A percentile compares a stretch with the other conserved stretches of the same genome.
These are phyloP conservation scores for Linnemannia exigua DNA, from an alignment of 192 early-diverging fungal genomes.

Conservation along the genomic window DNA sequence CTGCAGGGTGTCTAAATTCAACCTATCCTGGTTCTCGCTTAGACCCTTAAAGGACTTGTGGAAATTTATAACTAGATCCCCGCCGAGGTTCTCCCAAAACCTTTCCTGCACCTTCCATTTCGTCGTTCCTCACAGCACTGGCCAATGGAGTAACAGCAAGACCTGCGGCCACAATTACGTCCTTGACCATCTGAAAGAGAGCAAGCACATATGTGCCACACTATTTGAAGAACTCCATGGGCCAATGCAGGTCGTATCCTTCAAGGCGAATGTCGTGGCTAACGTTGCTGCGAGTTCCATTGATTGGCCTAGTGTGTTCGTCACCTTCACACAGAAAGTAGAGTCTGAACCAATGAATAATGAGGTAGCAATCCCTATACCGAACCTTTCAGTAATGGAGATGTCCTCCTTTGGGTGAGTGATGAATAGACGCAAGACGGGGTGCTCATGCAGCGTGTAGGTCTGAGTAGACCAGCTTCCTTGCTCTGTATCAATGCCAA, in stretches of 20 bases:
- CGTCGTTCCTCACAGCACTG: not conserved
- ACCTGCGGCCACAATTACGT: slow-evolving; percentile 6
- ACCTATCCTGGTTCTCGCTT: not conserved
- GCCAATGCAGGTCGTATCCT: slow-evolving; percentile 24
- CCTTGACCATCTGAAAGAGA: slow-evolving; percentile 25
- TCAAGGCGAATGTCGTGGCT: slow-evolving; percentile 18
- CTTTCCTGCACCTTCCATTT: not conserved
- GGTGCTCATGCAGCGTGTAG: slow-evolving; percentile 23
- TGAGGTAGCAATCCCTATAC: not conserved
- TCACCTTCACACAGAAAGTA: slow-evolving; percentile 39
- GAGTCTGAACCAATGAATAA: slow-evolving; percentile 13
- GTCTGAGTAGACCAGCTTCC: not conserved
- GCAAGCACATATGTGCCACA: slow-evolving; percentile 25
- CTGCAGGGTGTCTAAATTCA: not conserved
- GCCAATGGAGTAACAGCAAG: slow-evolving; percentile 8
- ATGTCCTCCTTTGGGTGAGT: not conserved
- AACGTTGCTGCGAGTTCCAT: not conserved
- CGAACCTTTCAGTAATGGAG: not conserved
- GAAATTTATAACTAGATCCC: not conserved
- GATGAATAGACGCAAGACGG: slow-evolving; percentile 19
- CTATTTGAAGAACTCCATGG: slow-evolving; percentile 26
- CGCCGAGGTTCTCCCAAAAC: not conserved
- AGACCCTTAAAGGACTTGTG: not conserved
- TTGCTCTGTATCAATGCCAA: too few species aligned
- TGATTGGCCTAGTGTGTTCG: slow-evolving; percentile 1